Conservation (phyloP, 257 asterid species). For the Fraxinus excelsior region DNA sequence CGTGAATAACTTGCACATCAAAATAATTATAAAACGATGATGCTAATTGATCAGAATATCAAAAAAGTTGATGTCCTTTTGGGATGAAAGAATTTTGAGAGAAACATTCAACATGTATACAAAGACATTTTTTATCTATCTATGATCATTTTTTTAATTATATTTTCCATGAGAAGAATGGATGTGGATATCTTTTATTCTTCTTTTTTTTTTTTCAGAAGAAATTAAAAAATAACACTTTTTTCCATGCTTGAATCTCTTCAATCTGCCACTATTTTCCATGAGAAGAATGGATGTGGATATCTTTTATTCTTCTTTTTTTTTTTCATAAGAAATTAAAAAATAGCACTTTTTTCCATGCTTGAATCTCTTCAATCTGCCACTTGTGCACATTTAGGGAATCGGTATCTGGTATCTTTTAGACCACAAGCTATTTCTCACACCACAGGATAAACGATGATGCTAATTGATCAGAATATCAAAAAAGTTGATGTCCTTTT, state of each 20-base stretch:
- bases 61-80: not conserved
- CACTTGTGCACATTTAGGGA: not conserved
- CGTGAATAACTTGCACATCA: not conserved
- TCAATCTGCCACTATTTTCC: not conserved
- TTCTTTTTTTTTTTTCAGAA: not conserved
- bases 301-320: not conserved
- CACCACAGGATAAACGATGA: constrained; percentile 37
- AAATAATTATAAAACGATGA: not conserved
- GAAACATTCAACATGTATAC: constrained; percentile 8
- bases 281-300: not conserved
- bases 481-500: too few species aligned
- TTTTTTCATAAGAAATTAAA: not conserved
- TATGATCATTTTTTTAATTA: not conserved
- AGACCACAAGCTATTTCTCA: constrained; percentile 12
- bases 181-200: not conserved
- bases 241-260: not conserved
- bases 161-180: constrained; percentile 4
- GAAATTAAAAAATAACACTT: not conserved
- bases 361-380: not conserved
- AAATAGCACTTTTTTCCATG: not conserved
- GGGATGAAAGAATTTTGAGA: not conserved
- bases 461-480: too few species aligned
- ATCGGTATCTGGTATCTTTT: not conserved
- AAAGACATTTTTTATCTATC: not conserved
- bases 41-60: not conserved